Conservation (phyloP, 768 basidiomycete genomes). For the Dioszegia aurantiaca region DNA sequence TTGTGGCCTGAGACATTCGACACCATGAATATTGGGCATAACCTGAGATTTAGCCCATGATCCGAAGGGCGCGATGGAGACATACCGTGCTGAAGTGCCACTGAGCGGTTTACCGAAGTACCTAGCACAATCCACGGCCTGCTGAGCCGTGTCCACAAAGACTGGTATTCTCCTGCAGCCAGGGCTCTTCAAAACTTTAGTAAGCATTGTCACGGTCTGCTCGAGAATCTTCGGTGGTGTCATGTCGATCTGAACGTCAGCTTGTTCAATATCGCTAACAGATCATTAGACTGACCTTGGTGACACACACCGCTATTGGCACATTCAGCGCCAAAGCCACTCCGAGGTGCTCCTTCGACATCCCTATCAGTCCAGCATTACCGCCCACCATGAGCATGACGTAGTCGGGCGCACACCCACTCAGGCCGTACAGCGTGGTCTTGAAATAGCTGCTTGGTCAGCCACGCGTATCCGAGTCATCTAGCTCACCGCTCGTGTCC, state of each 20-base stretch:
- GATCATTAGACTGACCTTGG: conserved; percentile 69
- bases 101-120: conserved; percentile 39
- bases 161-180: conserved; percentile 65
- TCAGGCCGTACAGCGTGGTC: conserved; percentile 91
- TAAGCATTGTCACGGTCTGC: conserved; percentile 88
- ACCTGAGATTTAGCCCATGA: conserved; percentile 54
- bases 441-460: conserved; percentile 50
- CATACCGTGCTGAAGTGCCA: conserved; percentile 14
- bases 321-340: conserved; percentile 90
- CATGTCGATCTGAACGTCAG: conserved; percentile 75
- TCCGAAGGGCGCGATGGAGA: background rate
- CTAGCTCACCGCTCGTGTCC: conserved; percentile 84
- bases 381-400: conserved; percentile 89
- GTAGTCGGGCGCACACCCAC: conserved; percentile 82
- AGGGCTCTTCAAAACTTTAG: conserved; percentile 86
- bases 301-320: conserved; percentile 83
- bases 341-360: conserved; percentile 77
- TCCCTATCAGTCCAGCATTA: conserved; percentile 65
- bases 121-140: conserved; percentile 61
- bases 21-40: conserved; percentile 86
- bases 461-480: background rate
- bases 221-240: conserved; percentile 85
- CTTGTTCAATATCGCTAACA: too few species aligned
- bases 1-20: conserved; percentile 96
- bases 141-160: conserved; percentile 70